Evolutionary conservation across 495 filamentous ascomycete species (phyloP), one percentile per base, ranked within the genome.

Genomic region (Podospora australis): DNA sequence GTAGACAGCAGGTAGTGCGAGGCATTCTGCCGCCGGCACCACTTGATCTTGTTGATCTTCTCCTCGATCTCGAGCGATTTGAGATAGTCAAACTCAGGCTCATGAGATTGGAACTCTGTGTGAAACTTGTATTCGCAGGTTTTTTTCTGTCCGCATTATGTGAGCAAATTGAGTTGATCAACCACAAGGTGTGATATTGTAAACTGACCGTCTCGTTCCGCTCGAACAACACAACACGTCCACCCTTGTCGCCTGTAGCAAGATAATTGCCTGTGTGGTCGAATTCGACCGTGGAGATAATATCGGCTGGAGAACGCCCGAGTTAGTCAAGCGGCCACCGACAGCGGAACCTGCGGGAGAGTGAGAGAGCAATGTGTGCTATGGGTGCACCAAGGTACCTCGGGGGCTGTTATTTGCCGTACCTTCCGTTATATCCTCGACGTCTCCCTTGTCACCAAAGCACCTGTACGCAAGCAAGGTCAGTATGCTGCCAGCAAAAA

Each of bases 41-140:
- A 98, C 73, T 97, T 98, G 70, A 98, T 98, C 76, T 98, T 98
- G 78, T 98, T 98, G 78, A 98, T 98, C 75, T 98, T 98, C 72
- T 98, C 92, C 78, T 98, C 92, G 57, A 98, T 98, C 72, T 98
- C 92, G 49, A 98, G 78, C 17, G 92, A 98, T 72, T 98, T 98
- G 48, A 98, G 80, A 67, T 98, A 98, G 64, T 98, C 92, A 68
- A 98, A 98, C 67, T 98, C 92, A 17, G 92, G 92, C 66, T 98
- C 92, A 70, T 98, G 92, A 45, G 92, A 98, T 77, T 98, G 92
- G 53, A 98, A 98, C 63, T 98, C 92, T 60, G 92, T 98, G 66
- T 98, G 92, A 69, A 98, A 98, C 68, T 98, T 98, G 78, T 98
- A 98, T 70, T 98, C 92, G 78, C 92, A 98, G 11, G 92, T 96